Conservation (phyloP, 2,329 filamentous ascomycete genomes). For the Chaetothyriales sp. region DNA sequence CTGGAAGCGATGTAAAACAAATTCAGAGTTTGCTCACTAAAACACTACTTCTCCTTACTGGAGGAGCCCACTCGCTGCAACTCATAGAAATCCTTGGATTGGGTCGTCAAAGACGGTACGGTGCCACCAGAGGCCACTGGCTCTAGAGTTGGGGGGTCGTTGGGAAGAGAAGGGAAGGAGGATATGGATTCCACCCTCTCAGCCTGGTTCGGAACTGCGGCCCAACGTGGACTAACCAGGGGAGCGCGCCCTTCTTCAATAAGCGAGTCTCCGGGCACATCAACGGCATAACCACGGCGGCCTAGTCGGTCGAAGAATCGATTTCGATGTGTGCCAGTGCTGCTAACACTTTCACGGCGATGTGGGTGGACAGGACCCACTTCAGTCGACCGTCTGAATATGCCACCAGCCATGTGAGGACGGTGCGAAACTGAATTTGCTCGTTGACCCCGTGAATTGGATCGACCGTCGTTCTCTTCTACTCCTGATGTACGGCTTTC, state of each 20-base stretch:
- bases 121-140: background rate
- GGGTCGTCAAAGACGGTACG: background rate
- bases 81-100: background rate
- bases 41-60: background rate
- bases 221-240: constrained; percentile 13
- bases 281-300: constrained; percentile 13
- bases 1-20: no score
- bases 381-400: constrained; percentile 19
- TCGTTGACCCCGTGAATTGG: constrained; percentile 1
- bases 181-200: constrained; percentile 9
- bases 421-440: constrained; percentile 15
- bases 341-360: constrained; percentile 1
- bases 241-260: constrained; percentile 14
- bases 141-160: background rate
- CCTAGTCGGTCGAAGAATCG: constrained; percentile 46
- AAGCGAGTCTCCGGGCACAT: constrained; percentile 11
- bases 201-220: constrained; percentile 13
- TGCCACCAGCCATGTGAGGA: constrained; percentile 15
- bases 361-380: constrained; percentile 17
- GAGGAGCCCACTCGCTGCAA: background rate
- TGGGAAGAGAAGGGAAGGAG: background rate
- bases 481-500: constrained; percentile 20
- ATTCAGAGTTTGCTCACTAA: no score
- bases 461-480: background rate
- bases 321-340: constrained; percentile 38